Evolutionary conservation across 2,329 filamentous ascomycete genomes (phyloP), one percentile per base, ranked within the genome.

Genomic region (Periconia sp.): DNA sequence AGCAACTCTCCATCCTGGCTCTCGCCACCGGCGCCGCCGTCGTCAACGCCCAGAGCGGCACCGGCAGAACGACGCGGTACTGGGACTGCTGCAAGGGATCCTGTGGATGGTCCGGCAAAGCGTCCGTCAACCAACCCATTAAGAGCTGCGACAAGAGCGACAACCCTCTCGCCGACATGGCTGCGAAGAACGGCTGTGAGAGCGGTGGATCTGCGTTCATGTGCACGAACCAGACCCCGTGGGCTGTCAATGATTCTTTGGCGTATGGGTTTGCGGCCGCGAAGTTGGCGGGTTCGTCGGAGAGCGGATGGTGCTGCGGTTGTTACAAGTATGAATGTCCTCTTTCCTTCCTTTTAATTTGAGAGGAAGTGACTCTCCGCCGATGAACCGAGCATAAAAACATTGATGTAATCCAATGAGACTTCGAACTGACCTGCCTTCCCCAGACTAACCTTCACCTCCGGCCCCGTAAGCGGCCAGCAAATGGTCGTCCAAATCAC

Each of bases 71-170:
- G 6, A 73, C 71, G 18, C 63, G 72, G 18, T 74, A 74, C 58
- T 74, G 71, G 72, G 86, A 89, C 70, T 89, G 87, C 77, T 89
- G 86, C 76, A 90, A 90, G 76, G 81, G 85, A 27, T 86, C 83
- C 15, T 89, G 86, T 69, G 79, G 81, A 10, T 80, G 85, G 85
- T 62, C 77, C 8, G 79, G 74, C 53, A 88, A 88, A 65, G 83
- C 82, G 2, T 60, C 76, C 37, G 79, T 85, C 68, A 77, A 72
- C 61, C 63, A 72, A 49, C 80, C 83, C 17, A 81, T 85, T 50
- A 70, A 72, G 40, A 82, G 80, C 45, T 87, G 85, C 71, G 77
- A 82, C 71, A 79, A 76, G 61, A 74, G 76, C 53, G 82, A 87
- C 75, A 79, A 80, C 53, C 82, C 80, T 3, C 71, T 88, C 49